Evolutionary conservation across 192 early-diverging fungal genomes (phyloP), one percentile per base, ranked within the genome.

Genomic region (Coemansia asiatica): DNA sequence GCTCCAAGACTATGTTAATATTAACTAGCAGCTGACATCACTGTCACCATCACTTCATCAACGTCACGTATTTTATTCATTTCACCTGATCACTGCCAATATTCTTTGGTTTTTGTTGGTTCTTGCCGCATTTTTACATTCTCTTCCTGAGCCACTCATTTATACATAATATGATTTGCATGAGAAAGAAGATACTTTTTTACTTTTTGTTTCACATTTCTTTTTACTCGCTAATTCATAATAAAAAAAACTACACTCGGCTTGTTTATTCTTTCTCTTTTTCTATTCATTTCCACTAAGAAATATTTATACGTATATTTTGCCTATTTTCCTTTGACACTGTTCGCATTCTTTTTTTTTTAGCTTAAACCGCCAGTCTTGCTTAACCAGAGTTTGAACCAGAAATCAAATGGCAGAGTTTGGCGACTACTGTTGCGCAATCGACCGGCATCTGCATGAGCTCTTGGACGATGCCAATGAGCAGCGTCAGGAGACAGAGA

Each of bases 381-480:
- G n/a, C n/a, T n/a, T n/a, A n/a, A n/a, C n/a, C n/a, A n/a, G n/a
- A n/a, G n/a, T n/a, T n/a, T n/a, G n/a, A n/a, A n/a, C n/a, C n/a
- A n/a, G n/a, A n/a, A n/a, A 49, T 22, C 21, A 53, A 56, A 56
- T 56, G 54, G 54, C 72, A 19, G 77, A 80, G 53, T 35, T 74
- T 65, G 77, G 60, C 47, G 77, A 80, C 59, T 83, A 83, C 54
- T 83, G 81, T 29, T 83, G 81, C 38, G 64, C 50, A 28, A 75
- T 83, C 36, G 81, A 83, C 72, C 64, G 69, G 23, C 69, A 78
- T 40, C 57, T 83, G 19, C 81, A 83, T 44, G 74, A 71, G 31
- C 64, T 83, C 55, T 64, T 83, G 10, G 72, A 74, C 81, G 72
- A 75, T 36, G 69, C 76, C 28, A 67, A 55, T 23, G 69, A 69